These are phyloP conservation scores for Ceratobasidium sp. DNA, from an alignment of 1,284 basidiomycete species.

Conservation along the genomic window DNA sequence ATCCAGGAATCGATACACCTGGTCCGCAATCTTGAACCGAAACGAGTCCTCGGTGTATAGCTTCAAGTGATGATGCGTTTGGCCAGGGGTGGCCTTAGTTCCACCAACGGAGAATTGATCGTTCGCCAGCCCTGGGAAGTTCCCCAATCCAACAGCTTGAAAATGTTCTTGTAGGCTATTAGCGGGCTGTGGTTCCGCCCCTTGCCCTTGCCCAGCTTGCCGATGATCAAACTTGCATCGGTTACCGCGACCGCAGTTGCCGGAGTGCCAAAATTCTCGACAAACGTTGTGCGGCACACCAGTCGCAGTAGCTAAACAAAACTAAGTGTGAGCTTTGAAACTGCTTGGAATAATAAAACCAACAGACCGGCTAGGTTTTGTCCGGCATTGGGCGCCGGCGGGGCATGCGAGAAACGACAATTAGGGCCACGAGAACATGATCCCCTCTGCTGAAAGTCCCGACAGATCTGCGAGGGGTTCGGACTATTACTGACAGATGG, in stretches of 20 bases:
- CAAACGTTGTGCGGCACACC: constrained; percentile 63
- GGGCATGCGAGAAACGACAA: too few species aligned
- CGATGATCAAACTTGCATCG: constrained; percentile 64
- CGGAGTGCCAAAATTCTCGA: constrained; percentile 66
- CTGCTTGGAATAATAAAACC: too few species aligned
- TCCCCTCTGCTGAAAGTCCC: too few species aligned
- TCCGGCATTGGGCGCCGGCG: too few species aligned
- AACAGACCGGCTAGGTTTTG: too few species aligned
- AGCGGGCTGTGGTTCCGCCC: constrained; percentile 21
- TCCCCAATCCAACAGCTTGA: constrained; percentile 47
- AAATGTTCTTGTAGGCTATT: constrained; percentile 25
- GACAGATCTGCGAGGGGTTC: too few species aligned
- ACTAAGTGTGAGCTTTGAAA: too few species aligned
- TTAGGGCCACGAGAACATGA: too few species aligned
- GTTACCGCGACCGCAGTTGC: constrained; percentile 65
- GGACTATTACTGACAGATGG: too few species aligned
- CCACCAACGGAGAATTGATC: constrained; percentile 58
- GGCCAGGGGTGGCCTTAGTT: constrained; percentile 60
- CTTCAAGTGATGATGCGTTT: constrained; percentile 67
- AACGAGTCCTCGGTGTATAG: constrained; percentile 63
- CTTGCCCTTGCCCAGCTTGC: constrained; percentile 50
- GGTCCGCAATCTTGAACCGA: constrained; percentile 60
- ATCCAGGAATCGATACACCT: constrained; percentile 66
- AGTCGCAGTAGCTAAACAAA: too few species aligned
- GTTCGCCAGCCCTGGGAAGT: constrained; percentile 60